Evolutionary conservation across 148 eudicot species (phyloP).

Genomic region (Rhododendron molle): DNA sequence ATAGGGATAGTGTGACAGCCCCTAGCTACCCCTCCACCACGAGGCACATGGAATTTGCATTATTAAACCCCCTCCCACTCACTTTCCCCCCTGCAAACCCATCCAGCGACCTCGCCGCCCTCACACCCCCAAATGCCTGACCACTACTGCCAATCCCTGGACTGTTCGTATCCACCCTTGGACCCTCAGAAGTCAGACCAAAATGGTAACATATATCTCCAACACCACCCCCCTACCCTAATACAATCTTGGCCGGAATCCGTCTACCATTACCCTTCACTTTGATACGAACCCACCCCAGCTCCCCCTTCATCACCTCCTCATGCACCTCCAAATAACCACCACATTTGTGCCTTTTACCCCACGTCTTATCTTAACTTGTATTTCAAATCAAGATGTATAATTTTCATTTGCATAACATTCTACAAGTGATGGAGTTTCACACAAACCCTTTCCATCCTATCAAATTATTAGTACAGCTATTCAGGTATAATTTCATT

Average conservation of each 20-base stretch:
- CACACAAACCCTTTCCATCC: background rate
- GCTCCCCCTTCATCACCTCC: background rate
- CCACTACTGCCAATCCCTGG: background rate
- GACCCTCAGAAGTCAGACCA: background rate
- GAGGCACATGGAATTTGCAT: background rate
- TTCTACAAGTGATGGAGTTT: background rate
- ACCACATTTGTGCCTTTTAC: background rate
- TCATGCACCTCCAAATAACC: background rate
- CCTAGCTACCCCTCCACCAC: background rate
- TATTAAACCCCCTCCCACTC: background rate
- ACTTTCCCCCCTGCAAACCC: background rate
- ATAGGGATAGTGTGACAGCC: background rate
- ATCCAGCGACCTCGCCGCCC: background rate
- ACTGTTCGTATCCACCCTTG: background rate
- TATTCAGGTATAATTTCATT: background rate
- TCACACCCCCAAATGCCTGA: background rate
- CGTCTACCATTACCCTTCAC: background rate
- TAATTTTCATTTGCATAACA: background rate
- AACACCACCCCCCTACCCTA: background rate
- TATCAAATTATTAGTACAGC: background rate
- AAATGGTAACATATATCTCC: background rate
- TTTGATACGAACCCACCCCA: background rate
- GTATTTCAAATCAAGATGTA: background rate
- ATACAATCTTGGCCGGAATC: background rate
- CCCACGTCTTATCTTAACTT: background rate